phyloP scores from a whole-genome alignment of 2,329 filamentous ascomycete genomes.

The Colletotrichum sp. region DNA sequence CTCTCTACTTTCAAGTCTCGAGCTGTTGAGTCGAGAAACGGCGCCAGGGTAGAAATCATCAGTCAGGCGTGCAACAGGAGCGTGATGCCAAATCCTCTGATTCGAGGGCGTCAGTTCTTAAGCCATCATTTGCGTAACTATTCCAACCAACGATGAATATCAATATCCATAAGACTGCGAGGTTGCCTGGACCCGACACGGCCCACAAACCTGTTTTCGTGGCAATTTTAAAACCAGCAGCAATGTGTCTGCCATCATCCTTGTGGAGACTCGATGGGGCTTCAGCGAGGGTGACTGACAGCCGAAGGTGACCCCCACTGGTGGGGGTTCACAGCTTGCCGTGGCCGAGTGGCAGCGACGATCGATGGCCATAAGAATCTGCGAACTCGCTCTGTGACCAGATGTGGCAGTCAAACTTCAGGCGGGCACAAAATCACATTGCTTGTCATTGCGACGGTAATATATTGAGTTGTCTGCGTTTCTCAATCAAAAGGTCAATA shows the following conservation, averaged over 20 bases:
- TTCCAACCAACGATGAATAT: background rate
- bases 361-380: background rate
- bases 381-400: background rate
- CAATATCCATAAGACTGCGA: background rate
- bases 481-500: background rate
- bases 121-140: background rate
- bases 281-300: background rate
- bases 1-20: background rate
- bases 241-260: background rate
- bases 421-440: background rate
- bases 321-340: background rate
- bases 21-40: background rate
- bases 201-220: background rate
- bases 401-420: accelerated
- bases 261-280: background rate
- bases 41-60: background rate
- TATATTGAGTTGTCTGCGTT: background rate
- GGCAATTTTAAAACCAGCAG: background rate
- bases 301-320: background rate
- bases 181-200: background rate
- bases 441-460: background rate
- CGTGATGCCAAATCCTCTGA: background rate
- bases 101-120: background rate
- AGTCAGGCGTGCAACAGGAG: background rate
- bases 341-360: background rate